A percentile compares a stretch with the other conserved stretches of the same genome.
These are phyloP conservation scores for Erodium maritimum DNA, from an alignment of 345 rosid species.

Conservation along the genomic window DNA sequence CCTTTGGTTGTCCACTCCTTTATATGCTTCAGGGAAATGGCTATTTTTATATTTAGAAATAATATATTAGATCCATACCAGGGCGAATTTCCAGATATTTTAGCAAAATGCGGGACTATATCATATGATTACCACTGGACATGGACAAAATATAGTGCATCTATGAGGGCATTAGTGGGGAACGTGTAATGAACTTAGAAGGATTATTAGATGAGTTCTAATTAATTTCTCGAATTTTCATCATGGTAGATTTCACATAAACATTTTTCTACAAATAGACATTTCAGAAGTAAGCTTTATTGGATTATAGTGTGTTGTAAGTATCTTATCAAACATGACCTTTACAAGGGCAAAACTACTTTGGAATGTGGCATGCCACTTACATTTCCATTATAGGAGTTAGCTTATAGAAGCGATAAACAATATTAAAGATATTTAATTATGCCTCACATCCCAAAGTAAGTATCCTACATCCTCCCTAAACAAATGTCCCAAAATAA, in stretches of 20 bases:
- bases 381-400: background rate
- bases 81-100: too few species aligned
- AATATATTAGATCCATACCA: background rate
- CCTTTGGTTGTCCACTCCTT: background rate
- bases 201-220: too few species aligned
- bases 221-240: too few species aligned
- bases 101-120: too few species aligned
- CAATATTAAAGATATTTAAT: background rate
- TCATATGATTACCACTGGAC: too few species aligned
- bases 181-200: too few species aligned
- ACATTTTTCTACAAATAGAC: background rate
- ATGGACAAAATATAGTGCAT: too few species aligned
- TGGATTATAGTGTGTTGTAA: background rate
- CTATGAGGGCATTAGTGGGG: too few species aligned
- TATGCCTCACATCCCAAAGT: background rate
- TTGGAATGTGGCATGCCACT: background rate
- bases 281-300: background rate
- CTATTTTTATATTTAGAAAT: too few species aligned
- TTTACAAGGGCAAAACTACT: background rate
- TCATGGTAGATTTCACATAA: background rate
- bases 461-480: too few species aligned
- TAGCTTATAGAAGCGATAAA: background rate
- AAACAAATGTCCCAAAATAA: too few species aligned
- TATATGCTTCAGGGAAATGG: background rate
- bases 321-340: background rate